phyloP scores from a whole-genome alignment of 1,284 basidiomycete genomes.

The Stygiomarasmius scandens region DNA sequence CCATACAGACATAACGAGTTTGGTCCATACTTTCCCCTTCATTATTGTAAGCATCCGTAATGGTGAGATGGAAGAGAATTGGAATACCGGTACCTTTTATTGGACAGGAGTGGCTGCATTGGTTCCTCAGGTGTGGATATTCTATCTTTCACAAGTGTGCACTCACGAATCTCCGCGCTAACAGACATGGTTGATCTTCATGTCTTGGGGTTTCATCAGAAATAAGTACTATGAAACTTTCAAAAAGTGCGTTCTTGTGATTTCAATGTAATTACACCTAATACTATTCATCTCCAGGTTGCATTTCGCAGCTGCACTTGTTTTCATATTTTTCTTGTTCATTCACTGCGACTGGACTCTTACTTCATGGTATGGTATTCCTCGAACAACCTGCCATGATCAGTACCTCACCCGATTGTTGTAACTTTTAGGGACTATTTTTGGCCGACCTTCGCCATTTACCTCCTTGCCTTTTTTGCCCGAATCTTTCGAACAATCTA shows the following conservation, averaged over 20 bases:
- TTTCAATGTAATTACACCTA: neutral
- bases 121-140: conserved; percentile 31
- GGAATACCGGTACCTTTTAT: conserved; percentile 28
- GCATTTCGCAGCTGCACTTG: conserved; percentile 24
- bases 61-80: conserved; percentile 25
- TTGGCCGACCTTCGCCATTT: conserved; percentile 37
- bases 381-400: neutral
- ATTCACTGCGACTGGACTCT: conserved; percentile 37
- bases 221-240: conserved; percentile 43
- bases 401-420: neutral
- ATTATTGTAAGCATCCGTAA: conserved; percentile 28
- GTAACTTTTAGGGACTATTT: conserved; percentile 36
- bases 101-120: conserved; percentile 42
- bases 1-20: conserved; percentile 33
- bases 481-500: conserved; percentile 35
- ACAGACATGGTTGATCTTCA: conserved; percentile 29
- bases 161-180: neutral
- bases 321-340: conserved; percentile 39
- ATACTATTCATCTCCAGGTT: neutral
- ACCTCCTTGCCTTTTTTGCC: conserved; percentile 31
- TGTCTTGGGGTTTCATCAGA: conserved; percentile 37
- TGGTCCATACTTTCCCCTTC: conserved; percentile 40
- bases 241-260: conserved; percentile 31
- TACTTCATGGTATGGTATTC: conserved; percentile 28
- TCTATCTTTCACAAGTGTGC: neutral